These are phyloP conservation scores for Blastocystis sp. DNA, from an alignment of 352 stramenopile genomes.

Conservation along the genomic window DNA sequence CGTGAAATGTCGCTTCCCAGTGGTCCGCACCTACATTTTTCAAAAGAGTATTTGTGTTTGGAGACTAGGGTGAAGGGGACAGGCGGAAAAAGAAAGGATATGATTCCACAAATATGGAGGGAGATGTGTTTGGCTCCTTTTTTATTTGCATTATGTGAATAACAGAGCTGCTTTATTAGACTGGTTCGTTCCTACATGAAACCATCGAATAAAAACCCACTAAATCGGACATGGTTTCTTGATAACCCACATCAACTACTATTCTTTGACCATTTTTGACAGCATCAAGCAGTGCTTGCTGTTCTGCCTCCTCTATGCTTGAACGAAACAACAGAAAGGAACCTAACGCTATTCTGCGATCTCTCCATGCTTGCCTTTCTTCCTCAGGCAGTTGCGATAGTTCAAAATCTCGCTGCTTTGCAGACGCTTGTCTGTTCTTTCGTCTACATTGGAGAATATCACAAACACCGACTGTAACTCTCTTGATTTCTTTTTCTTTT, in stretches of 20 bases:
- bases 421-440: not conserved
- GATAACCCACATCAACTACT: constrained; percentile 25
- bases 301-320: not conserved
- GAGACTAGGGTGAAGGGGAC: constrained; percentile 3
- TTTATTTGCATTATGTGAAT: constrained; percentile 39
- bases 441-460: not conserved
- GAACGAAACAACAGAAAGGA: not conserved
- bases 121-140: not conserved
- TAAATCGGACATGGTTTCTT: constrained; percentile 20
- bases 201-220: not conserved
- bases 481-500: constrained; percentile 48
- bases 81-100: not conserved
- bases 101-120: constrained; percentile 43
- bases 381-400: not conserved
- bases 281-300: not conserved
- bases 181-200: not conserved
- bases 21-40: not conserved
- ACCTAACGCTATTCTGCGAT: not conserved
- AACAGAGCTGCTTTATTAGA: constrained; percentile 47
- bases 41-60: not conserved
- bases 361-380: not conserved
- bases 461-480: not conserved
- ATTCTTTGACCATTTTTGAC: constrained; percentile 12
- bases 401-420: not conserved
- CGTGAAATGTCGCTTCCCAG: constrained; percentile 27